phyloP scores from a whole-genome alignment of 306 rosid species.

The Hylodesmum podocarpum region DNA sequence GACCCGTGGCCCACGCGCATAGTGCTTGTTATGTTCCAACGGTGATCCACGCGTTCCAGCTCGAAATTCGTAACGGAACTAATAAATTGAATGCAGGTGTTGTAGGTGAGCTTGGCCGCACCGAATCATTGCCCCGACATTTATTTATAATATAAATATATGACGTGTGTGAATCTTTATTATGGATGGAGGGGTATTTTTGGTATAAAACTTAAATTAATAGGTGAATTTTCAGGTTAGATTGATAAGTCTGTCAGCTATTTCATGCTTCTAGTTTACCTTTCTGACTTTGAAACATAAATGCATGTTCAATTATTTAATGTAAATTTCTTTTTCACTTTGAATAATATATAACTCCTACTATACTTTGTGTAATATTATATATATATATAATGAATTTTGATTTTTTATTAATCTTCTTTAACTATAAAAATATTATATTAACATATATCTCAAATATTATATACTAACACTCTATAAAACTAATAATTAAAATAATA shows the following conservation, averaged over 20 bases:
- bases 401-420: no score
- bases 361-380: no score
- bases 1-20: conserved; percentile 16
- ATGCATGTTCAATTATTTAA: not conserved
- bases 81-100: not conserved
- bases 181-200: not conserved
- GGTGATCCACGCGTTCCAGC: conserved; percentile 41
- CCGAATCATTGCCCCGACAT: not conserved
- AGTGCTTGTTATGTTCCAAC: not conserved
- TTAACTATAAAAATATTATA: no score
- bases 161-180: not conserved
- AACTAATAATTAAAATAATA: no score
- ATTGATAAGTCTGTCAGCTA: not conserved
- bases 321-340: not conserved
- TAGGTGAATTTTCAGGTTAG: not conserved
- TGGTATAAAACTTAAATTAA: not conserved
- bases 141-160: no score
- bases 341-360: no score
- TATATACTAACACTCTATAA: no score
- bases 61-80: not conserved
- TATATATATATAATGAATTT: no score
- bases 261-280: not conserved
- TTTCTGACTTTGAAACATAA: not conserved
- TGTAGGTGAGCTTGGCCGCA: conserved; percentile 1
- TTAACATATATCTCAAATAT: no score